phyloP scores from a whole-genome alignment of 352 stramenopile species.

The Globisporangium emineosum region DNA sequence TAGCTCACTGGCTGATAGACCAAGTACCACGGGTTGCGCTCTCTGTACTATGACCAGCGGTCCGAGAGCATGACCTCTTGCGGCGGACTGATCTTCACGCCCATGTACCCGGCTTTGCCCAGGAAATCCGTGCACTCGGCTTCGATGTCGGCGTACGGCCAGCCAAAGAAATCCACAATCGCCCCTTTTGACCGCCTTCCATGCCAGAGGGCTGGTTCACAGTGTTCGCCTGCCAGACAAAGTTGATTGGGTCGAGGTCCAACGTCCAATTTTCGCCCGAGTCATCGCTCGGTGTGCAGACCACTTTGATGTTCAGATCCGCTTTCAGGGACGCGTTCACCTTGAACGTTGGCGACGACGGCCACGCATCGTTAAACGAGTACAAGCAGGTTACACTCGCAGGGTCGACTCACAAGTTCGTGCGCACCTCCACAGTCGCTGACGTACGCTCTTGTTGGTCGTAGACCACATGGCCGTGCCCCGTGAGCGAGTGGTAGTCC shows the following conservation, averaged over 20 bases:
- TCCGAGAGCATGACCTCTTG: conserved; percentile 57
- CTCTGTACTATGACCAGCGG: conserved; percentile 27
- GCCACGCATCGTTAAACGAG: conserved; percentile 32
- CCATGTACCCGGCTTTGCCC: conserved; percentile 63
- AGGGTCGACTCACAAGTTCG: conserved; percentile 21
- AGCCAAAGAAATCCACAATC: conserved; percentile 44
- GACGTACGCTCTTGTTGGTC: not conserved
- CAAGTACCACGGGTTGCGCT: conserved; percentile 71
- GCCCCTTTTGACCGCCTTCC: conserved; percentile 33
- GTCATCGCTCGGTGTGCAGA: conserved; percentile 19
- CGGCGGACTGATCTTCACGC: conserved; percentile 66
- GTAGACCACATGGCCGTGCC: conserved; percentile 1
- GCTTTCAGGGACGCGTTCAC: conserved; percentile 22
- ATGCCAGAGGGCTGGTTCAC: conserved; percentile 22
- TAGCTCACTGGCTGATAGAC: conserved; percentile 69
- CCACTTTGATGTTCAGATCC: conserved; percentile 32
- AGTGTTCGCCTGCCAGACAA: conserved; percentile 46
- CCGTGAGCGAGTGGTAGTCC: not conserved
- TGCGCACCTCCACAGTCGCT: not conserved
- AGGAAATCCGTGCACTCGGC: conserved; percentile 58
- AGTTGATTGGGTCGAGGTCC: conserved; percentile 57
- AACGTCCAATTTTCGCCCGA: conserved; percentile 28
- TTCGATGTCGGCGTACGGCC: conserved; percentile 40
- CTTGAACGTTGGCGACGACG: conserved; percentile 22
- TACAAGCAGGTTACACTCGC: conserved; percentile 26